Conservation (phyloP, 257 asterid genomes). For the Eustoma russellianum region DNA sequence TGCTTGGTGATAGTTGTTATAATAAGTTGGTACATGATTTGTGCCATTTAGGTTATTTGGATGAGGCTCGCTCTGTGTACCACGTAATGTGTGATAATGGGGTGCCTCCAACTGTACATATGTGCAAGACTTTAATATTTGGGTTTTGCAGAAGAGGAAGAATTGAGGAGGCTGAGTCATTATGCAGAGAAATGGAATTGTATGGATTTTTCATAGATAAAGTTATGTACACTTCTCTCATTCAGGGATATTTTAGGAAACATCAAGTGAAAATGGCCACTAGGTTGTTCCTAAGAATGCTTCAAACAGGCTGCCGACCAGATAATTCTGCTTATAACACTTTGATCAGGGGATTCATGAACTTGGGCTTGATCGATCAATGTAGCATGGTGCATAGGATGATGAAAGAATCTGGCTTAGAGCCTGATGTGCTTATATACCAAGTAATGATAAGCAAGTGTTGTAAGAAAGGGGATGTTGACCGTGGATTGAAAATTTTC, state of each 20-base stretch:
- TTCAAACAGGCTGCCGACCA: constrained; percentile 38
- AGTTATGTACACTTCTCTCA: constrained; percentile 39
- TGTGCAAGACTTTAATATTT: constrained; percentile 38
- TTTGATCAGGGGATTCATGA: constrained; percentile 41
- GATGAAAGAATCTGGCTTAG: constrained; percentile 40
- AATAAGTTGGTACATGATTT: constrained; percentile 36
- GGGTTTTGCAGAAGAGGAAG: constrained; percentile 40
- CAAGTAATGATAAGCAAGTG: constrained; percentile 45
- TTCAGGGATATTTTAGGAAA: constrained; percentile 38
- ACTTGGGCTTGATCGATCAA: constrained; percentile 34
- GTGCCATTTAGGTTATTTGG: constrained; percentile 35
- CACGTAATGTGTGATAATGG: constrained; percentile 28
- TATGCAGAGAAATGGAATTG: constrained; percentile 37
- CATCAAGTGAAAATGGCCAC: constrained; percentile 53
- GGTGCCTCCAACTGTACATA: constrained; percentile 31
- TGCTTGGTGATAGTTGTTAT: constrained; percentile 31
- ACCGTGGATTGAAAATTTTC: constrained; percentile 32
- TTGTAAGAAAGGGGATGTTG: constrained; percentile 37
- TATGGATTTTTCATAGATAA: constrained; percentile 40
- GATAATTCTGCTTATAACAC: constrained; percentile 48
- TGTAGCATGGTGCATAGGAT: constrained; percentile 26
- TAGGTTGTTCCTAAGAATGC: constrained; percentile 50
- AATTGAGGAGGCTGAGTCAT: constrained; percentile 45
- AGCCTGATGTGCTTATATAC: constrained; percentile 40
- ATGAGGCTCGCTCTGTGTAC: constrained; percentile 39